phyloP scores from a whole-genome alignment of 305 asterid species.

The Salvia sclarea region DNA sequence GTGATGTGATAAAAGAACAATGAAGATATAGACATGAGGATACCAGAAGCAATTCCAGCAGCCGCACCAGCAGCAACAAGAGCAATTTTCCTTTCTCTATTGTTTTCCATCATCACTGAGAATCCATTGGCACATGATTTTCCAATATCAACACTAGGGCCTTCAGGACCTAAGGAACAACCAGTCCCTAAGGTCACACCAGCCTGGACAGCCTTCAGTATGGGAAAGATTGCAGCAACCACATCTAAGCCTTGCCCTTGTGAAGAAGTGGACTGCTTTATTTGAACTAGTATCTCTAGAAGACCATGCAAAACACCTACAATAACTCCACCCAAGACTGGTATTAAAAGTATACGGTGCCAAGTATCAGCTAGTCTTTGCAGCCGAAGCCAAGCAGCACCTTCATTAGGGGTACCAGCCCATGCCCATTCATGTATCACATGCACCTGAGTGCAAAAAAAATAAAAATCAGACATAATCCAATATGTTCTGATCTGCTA shows the following conservation, averaged over 20 bases:
- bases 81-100: conserved; percentile 90
- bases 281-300: conserved; percentile 78
- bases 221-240: conserved; percentile 75
- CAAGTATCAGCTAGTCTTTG: conserved; percentile 93
- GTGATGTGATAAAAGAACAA: conserved; percentile 9
- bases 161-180: conserved; percentile 98
- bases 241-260: conserved; percentile 83
- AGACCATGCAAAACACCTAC: conserved; percentile 98
- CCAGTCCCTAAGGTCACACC: conserved; percentile 94
- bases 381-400: conserved; percentile 96
- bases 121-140: conserved; percentile 94
- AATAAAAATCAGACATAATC: conserved; percentile 23
- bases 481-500: conserved; percentile 9
- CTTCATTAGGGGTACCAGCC: conserved; percentile 99
- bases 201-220: conserved; percentile 88
- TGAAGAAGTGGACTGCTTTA: conserved; percentile 72
- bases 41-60: conserved; percentile 98
- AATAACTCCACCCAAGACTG: conserved; percentile 92
- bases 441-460: conserved; percentile 59
- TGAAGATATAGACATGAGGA: conserved; percentile 28
- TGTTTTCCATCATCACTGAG: conserved; percentile 92
- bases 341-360: conserved; percentile 93
- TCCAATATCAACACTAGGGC: conserved; percentile 98
- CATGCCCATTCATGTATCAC: conserved; percentile 97
- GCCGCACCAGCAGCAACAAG: conserved; percentile 99